phyloP scores from a whole-genome alignment of 2,329 filamentous ascomycete species.

The Aspergillus sp. region DNA sequence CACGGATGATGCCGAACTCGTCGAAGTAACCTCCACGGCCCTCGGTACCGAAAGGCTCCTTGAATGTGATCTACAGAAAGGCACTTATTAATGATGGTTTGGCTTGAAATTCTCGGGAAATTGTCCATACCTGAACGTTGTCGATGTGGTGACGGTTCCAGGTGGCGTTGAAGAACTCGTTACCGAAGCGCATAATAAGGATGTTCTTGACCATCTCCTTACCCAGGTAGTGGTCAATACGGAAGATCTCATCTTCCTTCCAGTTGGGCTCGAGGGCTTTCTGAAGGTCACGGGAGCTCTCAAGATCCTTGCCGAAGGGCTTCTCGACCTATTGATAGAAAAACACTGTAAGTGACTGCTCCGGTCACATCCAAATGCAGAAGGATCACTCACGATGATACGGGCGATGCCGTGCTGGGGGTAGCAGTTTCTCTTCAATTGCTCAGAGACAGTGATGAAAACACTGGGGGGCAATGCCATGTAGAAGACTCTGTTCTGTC shows the following conservation, averaged over 20 bases:
- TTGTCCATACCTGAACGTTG: constrained; percentile 68
- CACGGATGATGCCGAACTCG: constrained; percentile 97
- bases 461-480: constrained; percentile 98
- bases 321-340: constrained; percentile 74
- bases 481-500: constrained; percentile 94
- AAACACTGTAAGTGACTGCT: neutral
- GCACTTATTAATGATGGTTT: constrained; percentile 8
- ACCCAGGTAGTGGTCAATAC: constrained; percentile 97
- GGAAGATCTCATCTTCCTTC: constrained; percentile 98
- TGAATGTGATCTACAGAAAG: constrained; percentile 74
- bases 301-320: constrained; percentile 95
- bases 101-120: too few species aligned
- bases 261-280: constrained; percentile 94
- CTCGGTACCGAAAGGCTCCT: constrained; percentile 98
- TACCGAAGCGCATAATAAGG: constrained; percentile 93
- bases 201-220: constrained; percentile 99
- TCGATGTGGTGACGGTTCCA: constrained; percentile 99
- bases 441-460: constrained; percentile 95
- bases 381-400: constrained; percentile 68
- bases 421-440: constrained; percentile 96
- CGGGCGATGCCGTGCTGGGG: constrained; percentile 84
- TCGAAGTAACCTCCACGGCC: constrained; percentile 98
- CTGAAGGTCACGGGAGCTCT: constrained; percentile 89
- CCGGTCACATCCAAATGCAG: neutral
- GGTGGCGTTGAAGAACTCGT: constrained; percentile 96